Evolutionary conservation across 2,329 filamentous ascomycete species (phyloP).

Genomic region (Cladosporium phlei): DNA sequence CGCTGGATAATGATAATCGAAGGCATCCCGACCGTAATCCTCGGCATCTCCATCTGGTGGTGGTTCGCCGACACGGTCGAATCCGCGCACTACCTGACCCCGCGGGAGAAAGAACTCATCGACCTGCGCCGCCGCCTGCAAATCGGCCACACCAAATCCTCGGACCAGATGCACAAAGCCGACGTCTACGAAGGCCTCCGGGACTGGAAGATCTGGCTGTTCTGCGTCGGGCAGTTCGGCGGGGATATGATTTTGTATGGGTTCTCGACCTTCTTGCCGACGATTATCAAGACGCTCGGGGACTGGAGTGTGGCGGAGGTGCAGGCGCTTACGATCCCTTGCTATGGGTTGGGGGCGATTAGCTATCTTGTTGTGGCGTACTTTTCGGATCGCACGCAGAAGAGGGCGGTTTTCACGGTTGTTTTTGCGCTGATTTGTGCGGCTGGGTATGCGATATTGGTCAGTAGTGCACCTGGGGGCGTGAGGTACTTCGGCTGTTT

Average conservation of each 20-base stretch:
- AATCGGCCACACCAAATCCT: slow-evolving; percentile 37
- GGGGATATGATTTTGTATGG: slow-evolving; percentile 74
- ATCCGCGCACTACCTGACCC: slow-evolving; percentile 56
- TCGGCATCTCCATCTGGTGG: slow-evolving; percentile 13
- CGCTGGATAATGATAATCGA: slow-evolving; percentile 58
- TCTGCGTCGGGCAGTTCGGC: slow-evolving; percentile 66
- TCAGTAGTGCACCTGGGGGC: slow-evolving; percentile 55
- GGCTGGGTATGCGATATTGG: slow-evolving; percentile 50
- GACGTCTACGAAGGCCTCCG: slow-evolving; percentile 64
- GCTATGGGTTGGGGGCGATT: slow-evolving; percentile 67
- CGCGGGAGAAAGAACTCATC: slow-evolving; percentile 58
- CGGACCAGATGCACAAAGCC: slow-evolving; percentile 49
- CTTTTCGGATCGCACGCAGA: slow-evolving; percentile 63
- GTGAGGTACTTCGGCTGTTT: slow-evolving; percentile 59
- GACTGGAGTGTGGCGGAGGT: slow-evolving; percentile 59
- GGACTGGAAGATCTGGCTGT: slow-evolving; percentile 73
- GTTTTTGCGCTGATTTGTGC: slow-evolving; percentile 56
- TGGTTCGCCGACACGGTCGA: slow-evolving; percentile 61
- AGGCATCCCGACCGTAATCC: slow-evolving; percentile 10
- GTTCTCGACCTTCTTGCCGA: slow-evolving; percentile 72
- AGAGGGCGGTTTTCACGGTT: slow-evolving; percentile 60
- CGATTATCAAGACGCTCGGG: slow-evolving; percentile 65
- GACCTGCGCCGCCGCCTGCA: slow-evolving; percentile 46
- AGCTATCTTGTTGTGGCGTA: slow-evolving; percentile 63
- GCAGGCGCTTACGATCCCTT: slow-evolving; percentile 73